phyloP scores from a whole-genome alignment of 2,329 filamentous ascomycete genomes.

The Hypoxylon sp. region DNA sequence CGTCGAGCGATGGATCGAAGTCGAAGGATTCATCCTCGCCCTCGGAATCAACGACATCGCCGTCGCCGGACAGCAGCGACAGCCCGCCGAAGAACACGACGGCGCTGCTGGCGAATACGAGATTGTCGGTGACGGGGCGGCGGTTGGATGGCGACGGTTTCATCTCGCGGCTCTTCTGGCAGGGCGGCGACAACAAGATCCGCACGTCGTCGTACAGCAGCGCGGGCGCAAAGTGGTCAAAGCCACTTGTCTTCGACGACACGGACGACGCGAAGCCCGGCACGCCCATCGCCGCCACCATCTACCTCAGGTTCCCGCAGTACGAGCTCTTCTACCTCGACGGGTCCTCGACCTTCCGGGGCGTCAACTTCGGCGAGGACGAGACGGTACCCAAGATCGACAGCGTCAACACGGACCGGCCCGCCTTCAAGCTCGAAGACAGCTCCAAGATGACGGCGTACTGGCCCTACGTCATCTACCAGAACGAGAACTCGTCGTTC shows the following conservation, averaged over 20 bases:
- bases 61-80: neutral
- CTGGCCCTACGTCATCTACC: constrained; percentile 31
- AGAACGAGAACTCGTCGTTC: constrained; percentile 24
- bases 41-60: constrained; percentile 4
- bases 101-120: constrained; percentile 14
- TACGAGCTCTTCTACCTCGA: constrained; percentile 31
- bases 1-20: neutral
- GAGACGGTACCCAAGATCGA: constrained; percentile 27
- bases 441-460: constrained; percentile 20
- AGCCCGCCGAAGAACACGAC: constrained; percentile 17
- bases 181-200: constrained; percentile 32
- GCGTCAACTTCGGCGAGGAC: constrained; percentile 29
- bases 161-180: constrained; percentile 33
- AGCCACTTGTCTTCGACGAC: constrained; percentile 21
- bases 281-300: constrained; percentile 26
- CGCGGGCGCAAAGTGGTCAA: constrained; percentile 14
- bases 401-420: constrained; percentile 17
- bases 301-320: constrained; percentile 23
- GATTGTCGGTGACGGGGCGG: constrained; percentile 27
- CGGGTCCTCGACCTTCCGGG: constrained; percentile 20
- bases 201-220: constrained; percentile 30
- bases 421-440: constrained; percentile 13
- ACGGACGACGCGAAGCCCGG: constrained; percentile 21
- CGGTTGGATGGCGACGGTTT: constrained; percentile 27
- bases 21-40: neutral